A percentile compares a stretch with the other conserved stretches of the same genome.
Conservation (phyloP, 768 basidiomycete species). For the Tylopilus vinaceipallidus region DNA sequence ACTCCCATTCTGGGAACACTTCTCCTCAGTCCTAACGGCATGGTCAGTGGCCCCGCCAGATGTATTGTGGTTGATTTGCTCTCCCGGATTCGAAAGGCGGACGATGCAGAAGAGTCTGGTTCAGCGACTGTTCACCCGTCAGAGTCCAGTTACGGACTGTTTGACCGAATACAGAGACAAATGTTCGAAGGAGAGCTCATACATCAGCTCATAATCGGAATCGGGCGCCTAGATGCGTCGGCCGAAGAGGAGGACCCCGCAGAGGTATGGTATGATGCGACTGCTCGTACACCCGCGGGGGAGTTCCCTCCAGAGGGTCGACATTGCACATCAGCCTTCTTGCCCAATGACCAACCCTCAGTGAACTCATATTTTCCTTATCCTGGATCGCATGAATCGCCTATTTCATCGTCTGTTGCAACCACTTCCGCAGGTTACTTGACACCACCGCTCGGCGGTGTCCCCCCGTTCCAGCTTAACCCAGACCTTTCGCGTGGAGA, state of each 20-base stretch:
- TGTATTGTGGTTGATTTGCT: conserved; percentile 78
- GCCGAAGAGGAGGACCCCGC: conserved; percentile 35
- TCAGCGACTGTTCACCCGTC: conserved; percentile 36
- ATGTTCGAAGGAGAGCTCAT: conserved; percentile 81
- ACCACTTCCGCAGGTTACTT: conserved; percentile 17
- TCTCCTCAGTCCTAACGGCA: conserved; percentile 74
- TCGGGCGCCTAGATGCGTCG: conserved; percentile 65
- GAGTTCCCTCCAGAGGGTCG: conserved; percentile 25
- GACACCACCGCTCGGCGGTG: conserved; percentile 8
- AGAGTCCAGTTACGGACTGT: conserved; percentile 39
- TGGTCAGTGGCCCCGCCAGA: conserved; percentile 72
- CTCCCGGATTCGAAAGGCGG: conserved; percentile 61
- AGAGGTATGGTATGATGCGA: conserved; percentile 33
- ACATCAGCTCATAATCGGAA: conserved; percentile 84
- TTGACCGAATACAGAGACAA: conserved; percentile 53
- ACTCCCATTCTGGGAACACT: conserved; percentile 89
- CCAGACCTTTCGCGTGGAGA: conserved; percentile 16
- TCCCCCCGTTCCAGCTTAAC: conserved; percentile 17
- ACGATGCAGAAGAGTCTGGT: conserved; percentile 38
- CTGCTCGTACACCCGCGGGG: conserved; percentile 31
- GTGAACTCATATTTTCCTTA: conserved; percentile 57
- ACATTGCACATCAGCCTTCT: conserved; percentile 8
- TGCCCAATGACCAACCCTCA: conserved; percentile 7
- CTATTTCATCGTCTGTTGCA: conserved; percentile 25
- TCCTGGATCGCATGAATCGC: conserved; percentile 30